phyloP scores from a whole-genome alignment of 139 green algal species.

The Chlorella sp. region DNA sequence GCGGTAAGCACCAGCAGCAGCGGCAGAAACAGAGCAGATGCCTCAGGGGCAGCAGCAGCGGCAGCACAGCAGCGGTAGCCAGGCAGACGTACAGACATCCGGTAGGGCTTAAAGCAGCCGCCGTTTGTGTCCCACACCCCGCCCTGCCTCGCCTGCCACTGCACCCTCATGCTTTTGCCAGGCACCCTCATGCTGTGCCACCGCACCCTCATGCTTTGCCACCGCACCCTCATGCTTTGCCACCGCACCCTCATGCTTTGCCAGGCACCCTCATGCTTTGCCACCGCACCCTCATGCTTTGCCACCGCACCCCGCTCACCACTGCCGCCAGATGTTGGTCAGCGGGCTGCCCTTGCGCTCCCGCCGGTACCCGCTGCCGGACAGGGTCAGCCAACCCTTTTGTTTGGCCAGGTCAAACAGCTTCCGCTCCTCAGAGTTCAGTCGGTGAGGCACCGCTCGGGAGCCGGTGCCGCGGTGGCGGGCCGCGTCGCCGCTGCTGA shows the following conservation, averaged over 20 bases:
- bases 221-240: too few species aligned
- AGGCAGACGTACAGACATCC: too few species aligned
- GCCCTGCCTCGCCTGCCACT: too few species aligned
- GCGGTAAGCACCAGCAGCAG: too few species aligned
- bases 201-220: too few species aligned
- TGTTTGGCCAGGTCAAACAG: constrained; percentile 72
- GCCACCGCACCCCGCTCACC: constrained; percentile 46
- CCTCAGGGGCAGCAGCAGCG: neutral
- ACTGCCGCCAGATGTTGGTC: constrained; percentile 73
- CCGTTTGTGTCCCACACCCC: too few species aligned
- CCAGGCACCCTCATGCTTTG: neutral
- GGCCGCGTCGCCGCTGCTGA: constrained; percentile 54
- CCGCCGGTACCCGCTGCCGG: constrained; percentile 72
- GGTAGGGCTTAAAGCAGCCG: too few species aligned
- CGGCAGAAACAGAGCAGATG: too few species aligned
- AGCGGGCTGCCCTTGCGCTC: constrained; percentile 73
- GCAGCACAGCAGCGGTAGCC: neutral
- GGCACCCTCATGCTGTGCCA: too few species aligned
- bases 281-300: too few species aligned
- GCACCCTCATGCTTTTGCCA: too few species aligned
- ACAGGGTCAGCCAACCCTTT: constrained; percentile 65
- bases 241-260: too few species aligned
- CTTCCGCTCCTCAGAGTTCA: constrained; percentile 69
- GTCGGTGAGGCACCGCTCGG: constrained; percentile 66
- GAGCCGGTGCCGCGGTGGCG: constrained; percentile 61